Percentiles rank a stretch among this genome's conserved stretches.
Evolutionary conservation across 805 yeast genomes (phyloP).

Genomic region (Zygotorulaspora florentina): DNA sequence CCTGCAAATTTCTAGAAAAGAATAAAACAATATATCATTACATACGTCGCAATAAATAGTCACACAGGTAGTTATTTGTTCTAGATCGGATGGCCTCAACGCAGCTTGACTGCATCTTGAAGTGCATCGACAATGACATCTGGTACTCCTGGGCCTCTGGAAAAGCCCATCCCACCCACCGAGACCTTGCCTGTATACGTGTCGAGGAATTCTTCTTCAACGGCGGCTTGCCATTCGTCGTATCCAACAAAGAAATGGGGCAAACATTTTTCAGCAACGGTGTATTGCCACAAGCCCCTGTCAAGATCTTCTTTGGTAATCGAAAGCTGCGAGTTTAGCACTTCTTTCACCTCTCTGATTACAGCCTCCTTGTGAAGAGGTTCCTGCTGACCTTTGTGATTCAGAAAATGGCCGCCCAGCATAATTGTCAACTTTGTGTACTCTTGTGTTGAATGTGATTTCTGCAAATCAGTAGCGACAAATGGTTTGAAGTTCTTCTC

Average conservation of each 20-base stretch:
- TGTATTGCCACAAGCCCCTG: conserved; percentile 35
- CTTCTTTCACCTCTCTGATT: conserved; percentile 34
- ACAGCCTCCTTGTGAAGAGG: conserved; percentile 19
- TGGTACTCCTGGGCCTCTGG: conserved; percentile 83
- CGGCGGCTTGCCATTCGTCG: conserved; percentile 38
- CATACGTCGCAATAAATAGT: background rate
- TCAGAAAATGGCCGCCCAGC: conserved; percentile 78
- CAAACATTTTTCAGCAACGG: conserved; percentile 53
- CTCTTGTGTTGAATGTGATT: conserved; percentile 16
- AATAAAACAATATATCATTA: background rate
- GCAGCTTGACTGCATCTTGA: conserved; percentile 44
- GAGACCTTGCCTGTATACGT: conserved; percentile 43
- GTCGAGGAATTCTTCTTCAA: conserved; percentile 33
- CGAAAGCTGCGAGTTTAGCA: conserved; percentile 40
- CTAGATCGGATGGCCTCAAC: background rate
- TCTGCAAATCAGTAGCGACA: conserved; percentile 15
- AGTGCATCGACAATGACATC: conserved; percentile 71
- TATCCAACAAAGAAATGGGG: conserved; percentile 81
- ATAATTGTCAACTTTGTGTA: conserved; percentile 79
- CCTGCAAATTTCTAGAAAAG: background rate
- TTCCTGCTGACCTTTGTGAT: conserved; percentile 23
- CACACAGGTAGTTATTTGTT: background rate
- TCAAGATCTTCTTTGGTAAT: conserved; percentile 31
- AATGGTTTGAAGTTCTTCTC: conserved; percentile 50
- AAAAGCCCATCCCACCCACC: conserved; percentile 76